Conservation (phyloP, 2,329 filamentous ascomycete species). For the Diaporthe citrichinensis region DNA sequence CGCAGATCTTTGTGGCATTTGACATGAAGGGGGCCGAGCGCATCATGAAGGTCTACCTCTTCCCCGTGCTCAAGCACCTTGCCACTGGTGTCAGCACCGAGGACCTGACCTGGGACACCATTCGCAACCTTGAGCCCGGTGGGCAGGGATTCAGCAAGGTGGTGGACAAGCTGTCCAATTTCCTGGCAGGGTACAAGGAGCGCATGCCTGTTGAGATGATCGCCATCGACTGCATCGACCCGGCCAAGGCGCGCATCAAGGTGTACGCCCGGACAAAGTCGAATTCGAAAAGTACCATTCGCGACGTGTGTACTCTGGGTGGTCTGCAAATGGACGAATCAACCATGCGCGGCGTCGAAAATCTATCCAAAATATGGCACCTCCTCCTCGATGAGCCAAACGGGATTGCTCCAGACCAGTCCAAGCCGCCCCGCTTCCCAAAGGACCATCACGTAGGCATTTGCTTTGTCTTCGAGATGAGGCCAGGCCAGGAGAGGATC, state of each 20-base stretch:
- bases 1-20: slow-evolving; percentile 50
- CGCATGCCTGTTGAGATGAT: slow-evolving; percentile 36
- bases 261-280: slow-evolving; percentile 36
- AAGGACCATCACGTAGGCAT: slow-evolving; percentile 31
- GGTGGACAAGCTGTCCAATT: slow-evolving; percentile 18
- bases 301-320: slow-evolving; percentile 40
- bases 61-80: slow-evolving; percentile 36
- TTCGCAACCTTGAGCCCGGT: slow-evolving; percentile 25
- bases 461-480: slow-evolving; percentile 40
- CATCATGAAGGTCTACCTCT: slow-evolving; percentile 41
- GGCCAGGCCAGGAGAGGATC: slow-evolving; percentile 33
- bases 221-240: slow-evolving; percentile 40
- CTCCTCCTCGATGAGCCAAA: slow-evolving; percentile 35
- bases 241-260: slow-evolving; percentile 38
- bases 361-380: slow-evolving; percentile 37
- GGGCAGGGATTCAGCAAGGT: slow-evolving; percentile 30
- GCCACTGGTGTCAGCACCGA: slow-evolving; percentile 33
- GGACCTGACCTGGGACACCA: slow-evolving; percentile 28
- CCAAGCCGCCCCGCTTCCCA: slow-evolving; percentile 24
- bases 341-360: slow-evolving; percentile 19
- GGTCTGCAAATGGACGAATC: slow-evolving; percentile 34
- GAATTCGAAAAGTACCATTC: slow-evolving; percentile 34
- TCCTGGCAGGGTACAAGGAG: slow-evolving; percentile 25
- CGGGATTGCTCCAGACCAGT: slow-evolving; percentile 16
- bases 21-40: slow-evolving; percentile 32